Evolutionary conservation across 164 flowering plant species (phyloP), one percentile per base, ranked within the genome.

Genomic region (Piper betle): DNA sequence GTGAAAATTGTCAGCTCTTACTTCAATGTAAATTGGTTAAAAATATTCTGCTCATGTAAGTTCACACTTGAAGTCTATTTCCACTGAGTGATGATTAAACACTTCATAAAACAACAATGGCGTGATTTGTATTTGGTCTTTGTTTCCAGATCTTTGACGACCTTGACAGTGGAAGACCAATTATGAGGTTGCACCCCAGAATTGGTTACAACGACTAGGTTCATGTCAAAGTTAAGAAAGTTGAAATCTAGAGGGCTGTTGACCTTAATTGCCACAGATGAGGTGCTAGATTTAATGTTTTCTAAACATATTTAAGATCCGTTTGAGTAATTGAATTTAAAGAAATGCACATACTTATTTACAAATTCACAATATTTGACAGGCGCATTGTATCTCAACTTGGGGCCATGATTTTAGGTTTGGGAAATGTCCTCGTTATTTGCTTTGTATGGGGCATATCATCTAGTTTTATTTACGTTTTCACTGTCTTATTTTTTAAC

Each of bases 371-470:
- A 0, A 1, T 53, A 56, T 62, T 58, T 71, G 70, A 60, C 82
- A 92, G 96, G 98, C 96, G 61, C 98, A 92, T 73, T 92, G 96
- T 76, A 76, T 92, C 61, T 92, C 98, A 59, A 39, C 88, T 20
- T 87, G 98, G 98, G 98, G 98, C 56, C 96, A 92, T 72, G 98
- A 92, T 66, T 92, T 92, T 80, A 87, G 98, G 98, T 88, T 66
- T 67, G 77, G 67, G 4, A 46, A 55, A 10, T 2, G 15, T 12
- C 15, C 15, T 10, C 15, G 3, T 15, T 46, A 15, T 10, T 46
- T 9, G 9, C 50, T 46, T 2, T 42, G 10, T 46, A 5, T 10
- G 50, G 10, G 12, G 7, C 50, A 46, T 3, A 15, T 10, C 50
- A 46, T 15, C 50, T 8, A 46, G 50, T 46, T 46, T 15, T 15